Evolutionary conservation across 805 yeast species (phyloP).

Genomic region (Suhomyces sp.): DNA sequence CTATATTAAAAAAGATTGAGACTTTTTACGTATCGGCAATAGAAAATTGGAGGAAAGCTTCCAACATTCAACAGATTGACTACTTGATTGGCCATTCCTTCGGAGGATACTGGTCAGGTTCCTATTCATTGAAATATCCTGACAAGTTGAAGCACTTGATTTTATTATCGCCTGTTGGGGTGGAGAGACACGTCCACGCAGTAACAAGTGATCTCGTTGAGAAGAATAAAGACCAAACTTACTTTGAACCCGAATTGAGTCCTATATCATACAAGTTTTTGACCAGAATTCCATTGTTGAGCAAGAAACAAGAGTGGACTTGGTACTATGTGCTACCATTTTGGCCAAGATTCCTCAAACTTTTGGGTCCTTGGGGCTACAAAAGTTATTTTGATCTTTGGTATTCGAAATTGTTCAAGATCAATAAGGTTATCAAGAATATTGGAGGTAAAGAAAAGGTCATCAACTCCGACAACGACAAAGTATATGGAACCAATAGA

Average conservation of each 20-base stretch:
- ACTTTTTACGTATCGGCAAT: conserved; percentile 54
- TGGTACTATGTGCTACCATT: conserved; percentile 45
- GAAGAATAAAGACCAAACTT: conserved; percentile 1
- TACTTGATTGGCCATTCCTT: conserved; percentile 74
- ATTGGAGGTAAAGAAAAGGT: conserved; percentile 27
- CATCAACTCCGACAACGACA: conserved; percentile 25
- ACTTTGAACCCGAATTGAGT: conserved; percentile 36
- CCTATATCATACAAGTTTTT: conserved; percentile 46
- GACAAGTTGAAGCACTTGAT: conserved; percentile 50
- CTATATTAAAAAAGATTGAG: conserved; percentile 47
- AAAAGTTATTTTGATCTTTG: conserved; percentile 37
- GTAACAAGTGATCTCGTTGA: conserved; percentile 39
- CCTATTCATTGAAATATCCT: conserved; percentile 61
- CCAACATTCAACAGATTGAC: conserved; percentile 49
- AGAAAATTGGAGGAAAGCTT: conserved; percentile 59
- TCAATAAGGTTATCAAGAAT: conserved; percentile 32
- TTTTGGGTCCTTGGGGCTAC: conserved; percentile 44
- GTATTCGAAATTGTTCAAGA: conserved; percentile 38
- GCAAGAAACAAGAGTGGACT: conserved; percentile 22
- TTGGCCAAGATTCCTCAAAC: conserved; percentile 47
- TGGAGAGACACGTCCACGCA: conserved; percentile 66
- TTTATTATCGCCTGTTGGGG: conserved; percentile 74
- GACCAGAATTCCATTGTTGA: conserved; percentile 44
- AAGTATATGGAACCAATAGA: conserved; percentile 36
- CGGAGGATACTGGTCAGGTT: conserved; percentile 71